Evolutionary conservation across 176 grass and related monocot species (phyloP), one percentile per base, ranked within the genome.

Genomic region (Bonia amplexicaulis): DNA sequence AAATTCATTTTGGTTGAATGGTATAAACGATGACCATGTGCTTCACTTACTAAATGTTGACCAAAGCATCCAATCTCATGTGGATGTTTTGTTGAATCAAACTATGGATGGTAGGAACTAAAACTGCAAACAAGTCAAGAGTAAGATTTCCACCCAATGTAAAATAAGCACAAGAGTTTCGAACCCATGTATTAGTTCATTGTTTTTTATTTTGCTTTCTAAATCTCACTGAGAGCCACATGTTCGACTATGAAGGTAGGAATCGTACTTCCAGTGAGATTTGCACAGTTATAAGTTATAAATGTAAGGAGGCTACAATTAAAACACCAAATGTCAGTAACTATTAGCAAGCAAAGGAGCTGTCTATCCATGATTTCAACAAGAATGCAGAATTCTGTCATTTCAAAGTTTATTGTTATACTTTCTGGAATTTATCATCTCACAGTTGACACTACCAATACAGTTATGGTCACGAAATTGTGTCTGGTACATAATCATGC

Each of bases 1-100:
- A 75, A 75, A 47, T 47, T 73, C 48, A 82, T 59, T 66, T 54
- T 74, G 19, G 7, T 58, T 75, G 46, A 87, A 74, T 42, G 31
- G 48, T 55, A 67, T 82, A 46, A 39, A 46, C 7, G 47, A 29
- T 47, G 48, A 53, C 33, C 69, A 87, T 80, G 42, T 80, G 67
- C 68, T 73, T 80, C 20, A 1, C 8, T 58, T 22, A 58, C 22
- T 58, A 58, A 51, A 9, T 64, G 45, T 86, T 80, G 76, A 66
- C 57, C 10, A 80, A 73, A 80, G 45, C 57, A 80, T 66, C 45
- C 58, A 73, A 29, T 16, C 58, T 65, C 69, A 55, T 64, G 46
- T 26, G 23, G 31, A 39, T 72, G 54, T 71, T 49, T 72, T 15
- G 6, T 9, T 22, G 55, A 71, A 73, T 41, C 66, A 72, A 72